Base-by-base conservation (phyloP, 768 basidiomycete genomes). In the Botryobasidium botryosum region DNA sequence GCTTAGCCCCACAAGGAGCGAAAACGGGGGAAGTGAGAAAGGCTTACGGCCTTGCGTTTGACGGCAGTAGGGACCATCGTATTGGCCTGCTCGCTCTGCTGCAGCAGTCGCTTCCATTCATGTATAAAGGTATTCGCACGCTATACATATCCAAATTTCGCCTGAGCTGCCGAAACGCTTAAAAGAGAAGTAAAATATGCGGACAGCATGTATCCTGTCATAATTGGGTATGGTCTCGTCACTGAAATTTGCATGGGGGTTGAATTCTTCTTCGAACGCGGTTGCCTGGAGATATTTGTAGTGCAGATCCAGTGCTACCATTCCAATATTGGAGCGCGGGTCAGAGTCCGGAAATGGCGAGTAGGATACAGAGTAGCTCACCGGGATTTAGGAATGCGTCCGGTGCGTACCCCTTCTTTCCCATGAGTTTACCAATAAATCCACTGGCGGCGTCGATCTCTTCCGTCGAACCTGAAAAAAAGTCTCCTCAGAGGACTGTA, bases 331-430 rank as follows among this genome's bases (percentile, higher is more conserved):
- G 55, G 18, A 55, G 53, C 6, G 39, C 45, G 50, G 35, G 23
- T 12, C 5, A 36, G 23, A 28, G 45, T 25, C 20, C 4, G 20
- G 0, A 25, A 4, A 39, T 25, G 36, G 2, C 18, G 25, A n/a
- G 17, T 38, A 13, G 5, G 20, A 15, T n/a, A 24, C 6, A 25
- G 27, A 37, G 28, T 28, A 21, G 28, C 12, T 29, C 52, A 92
- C 92, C 72, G 52, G 94, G 94, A 61, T 97, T 88, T 12, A 82
- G 84, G 58, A 82, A 82, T 23, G 79, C 76, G 58, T 88, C 85
- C 3, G 90, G 86, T n/a, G 76, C 70, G 62, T 94, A 97, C 49
- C 81, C 80, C 40, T 77, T 75, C 60, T 80, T 80, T 46, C 88
- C 68, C 24, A 70, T 73, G 20, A 92, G 63, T 60, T 87, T 84